Evolutionary conservation across 1,284 basidiomycete genomes (phyloP).

Genomic region (Polyporus tsugae): DNA sequence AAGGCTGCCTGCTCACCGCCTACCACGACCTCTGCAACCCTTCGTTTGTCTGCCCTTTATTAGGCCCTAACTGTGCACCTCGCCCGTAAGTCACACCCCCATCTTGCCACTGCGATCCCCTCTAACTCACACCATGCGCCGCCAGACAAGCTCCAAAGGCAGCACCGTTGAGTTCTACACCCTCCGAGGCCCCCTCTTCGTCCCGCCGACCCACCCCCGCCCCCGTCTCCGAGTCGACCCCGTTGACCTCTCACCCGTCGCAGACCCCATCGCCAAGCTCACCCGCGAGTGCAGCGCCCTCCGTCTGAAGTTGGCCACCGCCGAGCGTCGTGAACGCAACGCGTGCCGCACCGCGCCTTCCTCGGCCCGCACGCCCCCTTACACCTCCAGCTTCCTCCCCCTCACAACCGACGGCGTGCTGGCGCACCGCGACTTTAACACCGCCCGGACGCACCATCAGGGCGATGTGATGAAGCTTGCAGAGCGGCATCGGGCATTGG

Average conservation of each 20-base stretch:
- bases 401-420: constrained; percentile 50
- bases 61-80: constrained; percentile 24
- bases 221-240: constrained; percentile 28
- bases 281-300: constrained; percentile 53
- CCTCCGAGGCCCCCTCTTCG: constrained; percentile 44
- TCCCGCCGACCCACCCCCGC: constrained; percentile 32
- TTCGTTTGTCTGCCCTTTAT: constrained; percentile 26
- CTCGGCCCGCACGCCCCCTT: constrained; percentile 41
- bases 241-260: constrained; percentile 41
- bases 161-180: constrained; percentile 68
- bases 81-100: constrained; percentile 41
- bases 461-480: constrained; percentile 61
- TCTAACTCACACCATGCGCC: constrained; percentile 51
- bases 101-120: constrained; percentile 12
- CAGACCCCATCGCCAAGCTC: constrained; percentile 48
- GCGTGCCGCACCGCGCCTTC: constrained; percentile 35
- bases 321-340: constrained; percentile 42
- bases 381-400: constrained; percentile 22
- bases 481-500: constrained; percentile 66
- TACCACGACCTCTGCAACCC: constrained; percentile 28
- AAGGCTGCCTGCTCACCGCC: constrained; percentile 29
- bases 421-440: constrained; percentile 59
- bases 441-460: constrained; percentile 61
- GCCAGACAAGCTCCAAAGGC: constrained; percentile 61
- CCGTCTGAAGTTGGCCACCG: constrained; percentile 58